Evolutionary conservation across 2,329 filamentous ascomycete genomes (phyloP), one percentile per base, ranked within the genome.

Genomic region (Leptographium radiaticola): DNA sequence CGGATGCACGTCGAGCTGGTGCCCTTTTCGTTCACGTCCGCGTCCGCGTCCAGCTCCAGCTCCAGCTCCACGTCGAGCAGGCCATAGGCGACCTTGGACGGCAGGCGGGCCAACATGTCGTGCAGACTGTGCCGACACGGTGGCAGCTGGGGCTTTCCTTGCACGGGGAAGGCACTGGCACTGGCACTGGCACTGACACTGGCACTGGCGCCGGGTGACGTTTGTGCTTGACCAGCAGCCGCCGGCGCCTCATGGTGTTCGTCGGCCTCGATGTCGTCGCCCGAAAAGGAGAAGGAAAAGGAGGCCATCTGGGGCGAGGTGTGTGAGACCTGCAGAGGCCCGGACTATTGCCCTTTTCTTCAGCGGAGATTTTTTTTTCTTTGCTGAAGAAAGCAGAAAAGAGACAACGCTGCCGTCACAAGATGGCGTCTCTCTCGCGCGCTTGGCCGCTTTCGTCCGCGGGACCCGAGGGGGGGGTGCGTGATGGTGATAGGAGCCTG

Each of bases 31-130:
- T 1, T 39, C n/a, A 48, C 79, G 13, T 42, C 20, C 20, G 31
- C 12, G 38, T 1, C 45, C 5, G 25, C 25, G 25, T 25, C 25
- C 25, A 25, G 25, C 8, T 42, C 43, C 25, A 25, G 25, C 8
- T 42, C 43, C 6, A 84, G 75, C 20, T 74, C 71, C 51, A 89
- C 75, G 9, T 71, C 68, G 18, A 89, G 68, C 13, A 74, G 75
- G 61, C 76, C 74, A 67, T 84, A 91, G 18, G 84, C 82, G 53
- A 93, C 76, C 66, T 87, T 87, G 53, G 84, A 86, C 0, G 87
- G 87, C 47, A 91, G 73, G 54, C 67, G 67, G 4, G 71, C 66
- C n/a, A 84, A 67, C 64, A 84, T 72, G 4, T 68, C 62, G 18
- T 67, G 62, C 36, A 83, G 61, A 53, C 70, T 66, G 64, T 84